Base-by-base conservation (phyloP, 2,329 filamentous ascomycete genomes). In the Aspergillus quadricinctus region DNA sequence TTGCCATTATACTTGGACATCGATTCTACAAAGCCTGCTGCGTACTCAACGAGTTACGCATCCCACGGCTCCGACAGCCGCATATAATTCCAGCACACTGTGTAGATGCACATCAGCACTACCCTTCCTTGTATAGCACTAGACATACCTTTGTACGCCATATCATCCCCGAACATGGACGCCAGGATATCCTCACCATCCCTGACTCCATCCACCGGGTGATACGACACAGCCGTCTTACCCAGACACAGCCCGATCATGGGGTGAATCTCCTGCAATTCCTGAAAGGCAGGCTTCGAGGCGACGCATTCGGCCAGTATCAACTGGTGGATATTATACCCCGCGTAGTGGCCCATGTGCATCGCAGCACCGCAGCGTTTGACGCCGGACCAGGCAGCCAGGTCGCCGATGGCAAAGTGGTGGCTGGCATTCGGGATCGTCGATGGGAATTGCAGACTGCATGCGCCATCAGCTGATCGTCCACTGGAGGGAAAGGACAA, bases 311-410 rank as follows among this genome's bases (percentile, higher is more conserved):
- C 69, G 53, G 75, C 66, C 48, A 83, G 69, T 67, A 89, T 84
- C 25, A 79, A 75, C 72, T 88, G 82, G 73, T 89, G 82, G 53
- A 88, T 81, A 68, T 92, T 92, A 53, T 80, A 73, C 6, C 84
- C 88, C 3, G 83, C 82, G 58, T 81, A 79, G 65, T 86, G 83
- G 40, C 88, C 89, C 78, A 87, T 85, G 66, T 88, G 83, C 81
- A 92, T 89, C 35, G 89, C 89, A 17, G 80, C 83, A 25, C 89
- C 89, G 64, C 87, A 90, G 48, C 89, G 86, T 77, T 91, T 92
- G 75, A 93, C 91, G 46, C 88, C 89, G 0, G 86, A 82, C 89
- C 89, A 92, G 49, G 78, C 76, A 31, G 81, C 82, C 17, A 89
- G 76, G 67, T 93, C 89, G 17, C 89, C 89, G 25, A 84, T 79